Evolutionary conservation across 768 basidiomycete genomes (phyloP).

Genomic region (Panus rudis): DNA sequence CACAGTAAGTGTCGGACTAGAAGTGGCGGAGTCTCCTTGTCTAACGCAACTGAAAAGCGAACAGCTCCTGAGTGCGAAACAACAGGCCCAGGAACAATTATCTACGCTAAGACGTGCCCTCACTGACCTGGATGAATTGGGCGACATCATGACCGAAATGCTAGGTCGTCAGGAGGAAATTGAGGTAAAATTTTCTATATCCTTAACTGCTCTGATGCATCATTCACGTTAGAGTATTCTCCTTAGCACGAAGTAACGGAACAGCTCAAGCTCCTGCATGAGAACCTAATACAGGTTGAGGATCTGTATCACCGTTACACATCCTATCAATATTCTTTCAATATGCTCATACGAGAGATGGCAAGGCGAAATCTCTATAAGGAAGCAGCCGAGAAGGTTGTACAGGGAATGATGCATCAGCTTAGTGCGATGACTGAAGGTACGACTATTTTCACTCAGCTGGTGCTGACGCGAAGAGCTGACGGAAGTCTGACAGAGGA

Average conservation of each 20-base stretch:
- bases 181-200: conserved; percentile 40
- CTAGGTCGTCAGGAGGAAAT: conserved; percentile 58
- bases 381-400: conserved; percentile 57
- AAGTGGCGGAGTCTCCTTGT: too few species aligned
- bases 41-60: too few species aligned
- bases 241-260: conserved; percentile 37
- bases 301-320: conserved; percentile 61
- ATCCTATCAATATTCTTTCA: conserved; percentile 66
- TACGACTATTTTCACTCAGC: conserved; percentile 19
- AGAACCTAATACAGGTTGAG: conserved; percentile 54
- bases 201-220: background rate
- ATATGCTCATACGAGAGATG: conserved; percentile 68
- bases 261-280: conserved; percentile 48
- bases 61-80: conserved; percentile 39
- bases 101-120: conserved; percentile 43
- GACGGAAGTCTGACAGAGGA: conserved; percentile 49
- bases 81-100: conserved; percentile 38
- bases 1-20: conserved; percentile 44
- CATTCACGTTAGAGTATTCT: background rate
- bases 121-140: conserved; percentile 68
- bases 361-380: conserved; percentile 59
- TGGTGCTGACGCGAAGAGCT: too few species aligned
- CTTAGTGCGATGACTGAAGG: conserved; percentile 63
- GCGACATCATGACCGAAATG: conserved; percentile 76
- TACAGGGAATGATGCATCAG: conserved; percentile 58